Conservation (phyloP, 805 yeast species). For the Blastobotrys chiropterorum region DNA sequence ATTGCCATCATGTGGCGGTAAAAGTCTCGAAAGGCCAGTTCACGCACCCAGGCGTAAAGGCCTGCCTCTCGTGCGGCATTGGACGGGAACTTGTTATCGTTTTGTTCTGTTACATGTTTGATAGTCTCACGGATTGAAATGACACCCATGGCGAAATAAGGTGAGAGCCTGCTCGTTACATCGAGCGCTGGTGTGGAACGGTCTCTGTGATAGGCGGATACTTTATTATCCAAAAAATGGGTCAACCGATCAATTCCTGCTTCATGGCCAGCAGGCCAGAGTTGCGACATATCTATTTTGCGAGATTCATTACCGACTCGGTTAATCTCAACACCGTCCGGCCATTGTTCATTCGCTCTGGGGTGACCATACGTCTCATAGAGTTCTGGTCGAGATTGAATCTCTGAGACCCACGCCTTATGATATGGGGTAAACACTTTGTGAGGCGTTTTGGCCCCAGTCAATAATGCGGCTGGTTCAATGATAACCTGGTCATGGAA, state of each 20-base stretch:
- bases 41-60: slow-evolving; percentile 42
- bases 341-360: background rate
- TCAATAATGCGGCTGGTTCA: slow-evolving; percentile 34
- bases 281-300: slow-evolving; percentile 20
- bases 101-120: slow-evolving; percentile 14
- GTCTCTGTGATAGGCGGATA: slow-evolving; percentile 30
- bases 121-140: slow-evolving; percentile 37
- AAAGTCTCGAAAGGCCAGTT: slow-evolving; percentile 55
- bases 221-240: slow-evolving; percentile 18
- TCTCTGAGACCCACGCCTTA: slow-evolving; percentile 32
- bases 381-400: background rate
- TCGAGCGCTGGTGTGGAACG: slow-evolving; percentile 31
- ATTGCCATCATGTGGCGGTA: slow-evolving; percentile 43
- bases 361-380: background rate
- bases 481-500: slow-evolving; percentile 41
- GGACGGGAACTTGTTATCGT: slow-evolving; percentile 9
- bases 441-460: slow-evolving; percentile 34
- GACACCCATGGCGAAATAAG: slow-evolving; percentile 42
- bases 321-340: background rate
- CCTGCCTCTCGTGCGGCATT: slow-evolving; percentile 30
- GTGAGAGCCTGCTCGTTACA: slow-evolving; percentile 39
- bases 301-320: slow-evolving; percentile 20
- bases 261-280: slow-evolving; percentile 33
- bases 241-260: slow-evolving; percentile 26
- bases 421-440: slow-evolving; percentile 43